Evolutionary conservation across 345 rosid genomes (phyloP).

Genomic region (Anastatica hierochuntica): DNA sequence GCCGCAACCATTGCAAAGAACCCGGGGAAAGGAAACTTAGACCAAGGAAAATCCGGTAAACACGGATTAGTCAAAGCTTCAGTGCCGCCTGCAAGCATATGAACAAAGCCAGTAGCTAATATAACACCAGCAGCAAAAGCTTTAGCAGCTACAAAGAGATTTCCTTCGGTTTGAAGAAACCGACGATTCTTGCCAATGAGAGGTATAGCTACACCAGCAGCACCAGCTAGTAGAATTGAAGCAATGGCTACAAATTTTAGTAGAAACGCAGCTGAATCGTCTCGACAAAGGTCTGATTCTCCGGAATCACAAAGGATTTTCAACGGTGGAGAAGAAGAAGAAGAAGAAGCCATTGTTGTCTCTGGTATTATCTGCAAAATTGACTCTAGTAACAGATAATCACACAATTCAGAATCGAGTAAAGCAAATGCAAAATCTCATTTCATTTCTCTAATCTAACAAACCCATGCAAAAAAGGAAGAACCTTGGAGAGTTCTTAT

Average conservation of each 20-base stretch:
- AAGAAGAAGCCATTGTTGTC: conserved; percentile 19
- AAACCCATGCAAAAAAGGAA: background rate
- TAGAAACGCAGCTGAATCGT: conserved; percentile 45
- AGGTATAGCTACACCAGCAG: conserved; percentile 60
- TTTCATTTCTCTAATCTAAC: no score
- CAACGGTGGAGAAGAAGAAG: no score
- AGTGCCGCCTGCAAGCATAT: conserved; percentile 62
- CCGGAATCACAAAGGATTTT: conserved; percentile 27
- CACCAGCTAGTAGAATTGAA: conserved; percentile 61
- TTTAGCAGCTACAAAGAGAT: conserved; percentile 72
- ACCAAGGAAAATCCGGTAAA: conserved; percentile 61
- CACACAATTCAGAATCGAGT: no score
- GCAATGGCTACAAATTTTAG: conserved; percentile 73
- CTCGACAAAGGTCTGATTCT: conserved; percentile 47
- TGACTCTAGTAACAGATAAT: conserved; percentile 20
- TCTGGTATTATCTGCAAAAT: conserved; percentile 20
- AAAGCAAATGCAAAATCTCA: background rate
- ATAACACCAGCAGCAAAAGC: conserved; percentile 95
- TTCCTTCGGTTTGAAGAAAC: conserved; percentile 59
- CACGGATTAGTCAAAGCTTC: conserved; percentile 53
- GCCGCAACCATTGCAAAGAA: conserved; percentile 90
- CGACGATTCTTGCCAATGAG: conserved; percentile 58
- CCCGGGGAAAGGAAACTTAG: conserved; percentile 81
- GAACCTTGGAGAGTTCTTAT: no score
- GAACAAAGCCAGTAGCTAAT: conserved; percentile 89